A percentile compares a stretch with the other conserved stretches of the same genome.
These are phyloP conservation scores for Phytophthora megakarya DNA, from an alignment of 352 stramenopile genomes.

Conservation along the genomic window DNA sequence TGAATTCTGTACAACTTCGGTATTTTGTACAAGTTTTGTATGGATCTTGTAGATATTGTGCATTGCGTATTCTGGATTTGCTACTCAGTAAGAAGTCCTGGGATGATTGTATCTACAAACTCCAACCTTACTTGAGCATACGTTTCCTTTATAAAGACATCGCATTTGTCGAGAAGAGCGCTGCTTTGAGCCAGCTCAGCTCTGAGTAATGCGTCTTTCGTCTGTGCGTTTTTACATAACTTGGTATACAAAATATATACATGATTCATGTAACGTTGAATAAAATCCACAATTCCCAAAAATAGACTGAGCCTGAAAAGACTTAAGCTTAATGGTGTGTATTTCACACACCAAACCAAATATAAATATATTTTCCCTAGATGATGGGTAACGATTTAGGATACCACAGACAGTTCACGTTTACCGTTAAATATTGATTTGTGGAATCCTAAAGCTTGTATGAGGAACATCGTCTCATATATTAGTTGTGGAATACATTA, in stretches of 20 bases:
- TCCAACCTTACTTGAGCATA: neutral
- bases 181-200: no score
- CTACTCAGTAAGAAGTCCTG: neutral
- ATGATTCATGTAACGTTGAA: neutral
- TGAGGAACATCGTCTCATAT: no score
- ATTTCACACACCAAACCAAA: neutral
- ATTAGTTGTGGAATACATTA: no score
- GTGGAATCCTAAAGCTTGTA: no score
- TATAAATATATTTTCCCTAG: conserved; percentile 1
- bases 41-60: no score
- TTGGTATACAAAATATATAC: neutral
- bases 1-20: no score
- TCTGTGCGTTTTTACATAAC: no score
- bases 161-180: neutral
- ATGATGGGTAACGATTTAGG: conserved; percentile 1
- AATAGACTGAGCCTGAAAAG: neutral
- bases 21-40: no score
- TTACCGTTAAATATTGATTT: no score
- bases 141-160: conserved; percentile 1
- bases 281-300: conserved; percentile 2
- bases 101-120: neutral
- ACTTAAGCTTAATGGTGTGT: neutral
- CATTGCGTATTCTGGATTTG: conserved; percentile 11
- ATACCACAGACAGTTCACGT: neutral
- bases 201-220: no score